These are phyloP conservation scores for Eucommia ulmoides DNA, from an alignment of 257 asterid genomes.

Conservation along the genomic window DNA sequence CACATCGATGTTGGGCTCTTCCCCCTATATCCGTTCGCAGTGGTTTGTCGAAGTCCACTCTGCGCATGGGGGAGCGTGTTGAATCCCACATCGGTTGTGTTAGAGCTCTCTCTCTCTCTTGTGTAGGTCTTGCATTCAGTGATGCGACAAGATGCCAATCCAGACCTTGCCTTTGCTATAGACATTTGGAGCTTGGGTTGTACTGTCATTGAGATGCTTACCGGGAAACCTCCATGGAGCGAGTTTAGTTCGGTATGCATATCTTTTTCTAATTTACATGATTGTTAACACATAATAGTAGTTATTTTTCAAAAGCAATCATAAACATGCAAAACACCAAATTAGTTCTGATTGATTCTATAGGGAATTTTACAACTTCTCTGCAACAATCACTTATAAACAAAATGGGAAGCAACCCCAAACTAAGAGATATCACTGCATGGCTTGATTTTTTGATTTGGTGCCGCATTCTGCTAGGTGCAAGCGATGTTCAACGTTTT, in stretches of 20 bases:
- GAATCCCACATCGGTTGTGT: neutral
- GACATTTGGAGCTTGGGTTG: constrained; percentile 95
- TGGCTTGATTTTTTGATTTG: neutral
- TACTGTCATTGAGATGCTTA: constrained; percentile 83
- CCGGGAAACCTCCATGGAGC: constrained; percentile 91
- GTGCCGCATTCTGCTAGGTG: constrained; percentile 26
- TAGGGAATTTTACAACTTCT: neutral
- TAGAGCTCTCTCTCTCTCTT: neutral
- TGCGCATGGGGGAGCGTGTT: too few relatives aligned
- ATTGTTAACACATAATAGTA: neutral
- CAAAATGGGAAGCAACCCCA: neutral
- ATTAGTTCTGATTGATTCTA: neutral
- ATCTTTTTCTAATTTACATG: neutral
- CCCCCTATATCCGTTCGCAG: too few relatives aligned
- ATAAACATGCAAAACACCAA: neutral
- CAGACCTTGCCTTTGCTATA: constrained; percentile 61
- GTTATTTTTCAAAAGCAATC: neutral
- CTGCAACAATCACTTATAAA: neutral
- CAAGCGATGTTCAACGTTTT: constrained; percentile 86
- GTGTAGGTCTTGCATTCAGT: constrained; percentile 69
- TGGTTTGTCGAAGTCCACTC: too few relatives aligned
- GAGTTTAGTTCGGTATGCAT: constrained; percentile 42
- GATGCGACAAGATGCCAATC: constrained; percentile 54
- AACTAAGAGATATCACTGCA: neutral
- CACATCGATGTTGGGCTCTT: too few relatives aligned